A percentile compares a stretch with the other conserved stretches of the same genome.
These are phyloP conservation scores for Penicillium lagena DNA, from an alignment of 495 filamentous ascomycete genomes.

Conservation along the genomic window DNA sequence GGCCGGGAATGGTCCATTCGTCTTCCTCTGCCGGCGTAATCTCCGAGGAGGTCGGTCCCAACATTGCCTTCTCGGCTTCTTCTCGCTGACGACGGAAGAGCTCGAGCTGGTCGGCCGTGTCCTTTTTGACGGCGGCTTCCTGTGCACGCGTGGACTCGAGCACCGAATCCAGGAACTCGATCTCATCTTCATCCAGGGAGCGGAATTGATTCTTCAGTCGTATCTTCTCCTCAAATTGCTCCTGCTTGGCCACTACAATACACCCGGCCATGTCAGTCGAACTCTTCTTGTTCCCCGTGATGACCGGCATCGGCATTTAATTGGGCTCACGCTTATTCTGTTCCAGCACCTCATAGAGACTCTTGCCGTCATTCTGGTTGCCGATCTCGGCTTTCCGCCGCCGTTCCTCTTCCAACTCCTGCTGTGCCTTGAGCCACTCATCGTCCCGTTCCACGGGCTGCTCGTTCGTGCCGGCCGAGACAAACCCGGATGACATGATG, in stretches of 20 bases:
- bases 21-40: conserved; percentile 35
- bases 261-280: conserved; percentile 17
- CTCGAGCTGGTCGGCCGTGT: conserved; percentile 68
- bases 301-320: neutral
- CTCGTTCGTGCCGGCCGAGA: conserved; percentile 75
- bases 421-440: conserved; percentile 71
- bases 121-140: conserved; percentile 66
- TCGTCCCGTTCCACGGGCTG: conserved; percentile 54
- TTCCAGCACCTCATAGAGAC: conserved; percentile 80
- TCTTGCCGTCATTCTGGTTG: conserved; percentile 57
- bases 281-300: too few relatives aligned
- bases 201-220: conserved; percentile 91
- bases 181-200: conserved; percentile 86
- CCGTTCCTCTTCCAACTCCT: conserved; percentile 65
- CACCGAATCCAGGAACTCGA: conserved; percentile 82
- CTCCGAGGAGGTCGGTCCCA: conserved; percentile 31
- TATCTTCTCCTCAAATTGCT: conserved; percentile 87
- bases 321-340: conserved; percentile 79
- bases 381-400: conserved; percentile 52
- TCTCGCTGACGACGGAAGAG: conserved; percentile 64
- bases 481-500: conserved; percentile 79
- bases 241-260: conserved; percentile 77
- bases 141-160: conserved; percentile 60
- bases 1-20: conserved; percentile 46
- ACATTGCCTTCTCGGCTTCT: conserved; percentile 50